Evolutionary conservation across 2,329 filamentous ascomycete species (phyloP).

Genomic region (Ophiostoma ulmi): DNA sequence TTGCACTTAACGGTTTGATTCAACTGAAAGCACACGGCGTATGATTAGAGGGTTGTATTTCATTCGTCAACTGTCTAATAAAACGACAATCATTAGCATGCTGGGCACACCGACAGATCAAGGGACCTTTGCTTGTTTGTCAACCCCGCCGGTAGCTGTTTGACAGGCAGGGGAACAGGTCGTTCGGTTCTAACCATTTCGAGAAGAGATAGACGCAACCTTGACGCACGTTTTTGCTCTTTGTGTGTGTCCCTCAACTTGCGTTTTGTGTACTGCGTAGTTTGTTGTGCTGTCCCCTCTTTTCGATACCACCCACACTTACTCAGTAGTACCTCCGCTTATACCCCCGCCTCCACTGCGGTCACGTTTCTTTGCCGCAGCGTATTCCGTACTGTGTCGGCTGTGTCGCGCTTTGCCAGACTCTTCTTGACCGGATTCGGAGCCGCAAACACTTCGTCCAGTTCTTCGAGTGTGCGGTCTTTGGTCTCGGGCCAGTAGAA

Average conservation of each 20-base stretch:
- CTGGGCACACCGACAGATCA: not conserved
- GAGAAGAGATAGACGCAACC: not conserved
- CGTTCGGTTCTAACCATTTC: not conserved
- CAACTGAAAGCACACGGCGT: not conserved
- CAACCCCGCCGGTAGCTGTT: not conserved
- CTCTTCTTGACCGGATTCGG: slow-evolving; percentile 26
- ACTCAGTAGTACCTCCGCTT: not conserved
- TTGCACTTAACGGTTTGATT: not conserved
- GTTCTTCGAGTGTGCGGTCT: slow-evolving; percentile 23
- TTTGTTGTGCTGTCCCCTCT: not conserved
- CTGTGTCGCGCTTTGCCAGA: slow-evolving; percentile 21
- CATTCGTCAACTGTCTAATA: not conserved
- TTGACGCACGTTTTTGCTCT: not conserved
- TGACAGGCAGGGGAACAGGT: not conserved
- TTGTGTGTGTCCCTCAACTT: not conserved
- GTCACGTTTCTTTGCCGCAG: not conserved
- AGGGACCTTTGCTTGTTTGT: not conserved
- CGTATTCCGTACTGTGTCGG: slow-evolving; percentile 11
- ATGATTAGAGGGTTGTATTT: not conserved
- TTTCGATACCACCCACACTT: not conserved
- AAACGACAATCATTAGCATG: not conserved
- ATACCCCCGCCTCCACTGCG: not conserved
- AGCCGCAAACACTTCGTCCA: slow-evolving; percentile 24
- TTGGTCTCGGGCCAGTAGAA: slow-evolving; percentile 45
- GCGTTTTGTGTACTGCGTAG: not conserved